Conservation (phyloP, 805 yeast species). For the Pichia kluyveri region DNA sequence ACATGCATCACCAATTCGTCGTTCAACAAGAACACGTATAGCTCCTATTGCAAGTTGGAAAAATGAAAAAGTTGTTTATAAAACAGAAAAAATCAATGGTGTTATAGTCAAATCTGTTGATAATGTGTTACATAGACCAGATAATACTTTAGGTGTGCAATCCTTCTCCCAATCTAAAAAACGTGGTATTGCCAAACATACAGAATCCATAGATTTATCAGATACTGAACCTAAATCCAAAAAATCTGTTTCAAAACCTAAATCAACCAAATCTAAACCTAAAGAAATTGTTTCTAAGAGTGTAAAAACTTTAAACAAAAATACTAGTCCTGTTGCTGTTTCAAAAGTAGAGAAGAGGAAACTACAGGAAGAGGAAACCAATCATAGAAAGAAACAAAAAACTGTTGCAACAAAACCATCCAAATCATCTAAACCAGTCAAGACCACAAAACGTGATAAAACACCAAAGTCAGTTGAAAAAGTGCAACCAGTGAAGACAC, state of each 20-base stretch:
- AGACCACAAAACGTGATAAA: too few relatives aligned
- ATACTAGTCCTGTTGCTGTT: too few relatives aligned
- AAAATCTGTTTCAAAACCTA: too few relatives aligned
- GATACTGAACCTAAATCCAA: background rate
- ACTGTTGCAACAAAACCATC: too few relatives aligned
- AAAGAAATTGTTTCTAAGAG: background rate
- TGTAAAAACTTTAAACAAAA: too few relatives aligned
- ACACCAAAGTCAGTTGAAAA: too few relatives aligned
- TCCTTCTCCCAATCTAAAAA: background rate
- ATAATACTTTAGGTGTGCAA: conserved; percentile 5
- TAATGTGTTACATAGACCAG: conserved; percentile 46
- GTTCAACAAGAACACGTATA: conserved; percentile 57
- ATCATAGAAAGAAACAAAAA: too few relatives aligned
- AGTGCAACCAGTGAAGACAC: too few relatives aligned
- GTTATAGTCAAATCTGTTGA: conserved; percentile 47
- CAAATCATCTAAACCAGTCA: too few relatives aligned
- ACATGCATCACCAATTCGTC: conserved; percentile 34
- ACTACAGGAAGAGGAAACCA: too few relatives aligned
- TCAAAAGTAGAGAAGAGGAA: too few relatives aligned
- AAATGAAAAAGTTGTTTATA: conserved; percentile 65
- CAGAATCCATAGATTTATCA: background rate
- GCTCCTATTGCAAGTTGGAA: conserved; percentile 80
- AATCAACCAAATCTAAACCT: background rate
- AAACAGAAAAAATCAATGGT: conserved; percentile 33
- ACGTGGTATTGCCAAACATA: background rate